A percentile compares a stretch with the other conserved stretches of the same genome.
phyloP scores from a whole-genome alignment of 352 stramenopile species.

The Phytopythium vexans region DNA sequence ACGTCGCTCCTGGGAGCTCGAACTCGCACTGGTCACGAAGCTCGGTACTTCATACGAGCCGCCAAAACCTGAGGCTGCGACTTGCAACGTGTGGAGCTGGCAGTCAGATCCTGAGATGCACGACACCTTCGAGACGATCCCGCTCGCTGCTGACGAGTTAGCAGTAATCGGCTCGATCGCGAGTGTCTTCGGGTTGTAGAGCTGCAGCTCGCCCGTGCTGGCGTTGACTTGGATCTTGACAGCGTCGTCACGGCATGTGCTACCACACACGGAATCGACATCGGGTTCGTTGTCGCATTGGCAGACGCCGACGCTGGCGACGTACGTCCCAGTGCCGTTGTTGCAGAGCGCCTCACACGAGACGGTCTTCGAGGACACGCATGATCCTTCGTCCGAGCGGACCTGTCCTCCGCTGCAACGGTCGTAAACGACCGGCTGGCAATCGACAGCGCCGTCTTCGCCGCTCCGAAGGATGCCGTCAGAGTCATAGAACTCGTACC shows the following conservation, averaged over 20 bases:
- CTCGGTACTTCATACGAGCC: slow-evolving; percentile 60
- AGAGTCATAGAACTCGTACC: slow-evolving; percentile 90
- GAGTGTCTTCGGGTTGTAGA: slow-evolving; percentile 52
- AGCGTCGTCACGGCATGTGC: slow-evolving; percentile 55
- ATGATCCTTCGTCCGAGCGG: slow-evolving; percentile 69
- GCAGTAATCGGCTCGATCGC: slow-evolving; percentile 10
- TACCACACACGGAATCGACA: slow-evolving; percentile 80
- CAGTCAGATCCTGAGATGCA: slow-evolving; percentile 25
- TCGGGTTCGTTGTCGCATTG: slow-evolving; percentile 77
- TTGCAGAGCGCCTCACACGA: slow-evolving; percentile 58
- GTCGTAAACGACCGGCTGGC: slow-evolving; percentile 90
- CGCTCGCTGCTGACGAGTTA: slow-evolving; percentile 6
- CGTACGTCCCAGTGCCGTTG: slow-evolving; percentile 69
- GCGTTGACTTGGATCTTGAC: slow-evolving; percentile 59
- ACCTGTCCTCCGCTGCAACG: slow-evolving; percentile 74
- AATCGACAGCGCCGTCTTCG: slow-evolving; percentile 86
- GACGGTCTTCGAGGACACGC: slow-evolving; percentile 36
- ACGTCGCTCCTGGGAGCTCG: not conserved
- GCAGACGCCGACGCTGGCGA: slow-evolving; percentile 81
- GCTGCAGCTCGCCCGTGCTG: slow-evolving; percentile 46
- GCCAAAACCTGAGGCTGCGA: slow-evolving; percentile 49
- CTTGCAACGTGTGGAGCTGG: slow-evolving; percentile 50
- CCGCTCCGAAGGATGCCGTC: slow-evolving; percentile 79
- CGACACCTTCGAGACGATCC: slow-evolving; percentile 58
- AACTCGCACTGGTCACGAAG: slow-evolving; percentile 9